phyloP scores from a whole-genome alignment of 192 early-diverging fungal species.

The Entomortierella chlamydospora region DNA sequence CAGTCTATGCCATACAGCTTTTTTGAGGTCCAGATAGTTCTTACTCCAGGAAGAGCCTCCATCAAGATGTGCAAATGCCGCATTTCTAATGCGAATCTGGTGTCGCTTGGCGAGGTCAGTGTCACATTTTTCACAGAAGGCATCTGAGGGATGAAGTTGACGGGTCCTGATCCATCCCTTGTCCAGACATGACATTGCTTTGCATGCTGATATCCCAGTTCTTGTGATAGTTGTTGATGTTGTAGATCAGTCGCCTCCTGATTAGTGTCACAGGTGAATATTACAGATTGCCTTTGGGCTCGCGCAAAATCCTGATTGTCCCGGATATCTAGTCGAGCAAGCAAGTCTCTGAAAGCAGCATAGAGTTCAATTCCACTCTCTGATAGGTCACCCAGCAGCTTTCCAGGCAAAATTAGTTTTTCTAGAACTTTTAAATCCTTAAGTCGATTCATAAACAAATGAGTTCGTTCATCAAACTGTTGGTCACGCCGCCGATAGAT shows the following conservation, averaged over 20 bases:
- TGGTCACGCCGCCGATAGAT: conserved; percentile 12
- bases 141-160: conserved; percentile 20
- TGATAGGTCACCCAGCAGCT: conserved; percentile 25
- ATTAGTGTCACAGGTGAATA: neutral
- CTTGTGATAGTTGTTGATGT: neutral
- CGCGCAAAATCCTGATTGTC: neutral
- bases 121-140: conserved; percentile 18
- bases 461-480: conserved; percentile 15
- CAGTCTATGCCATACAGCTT: conserved; percentile 14
- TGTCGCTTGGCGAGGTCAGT: neutral
- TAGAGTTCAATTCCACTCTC: conserved; percentile 17
- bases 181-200: conserved; percentile 1
- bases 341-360: conserved; percentile 6
- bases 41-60: conserved; percentile 16
- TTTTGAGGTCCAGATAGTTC: conserved; percentile 8
- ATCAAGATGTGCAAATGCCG: conserved; percentile 29
- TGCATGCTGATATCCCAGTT: too few species aligned
- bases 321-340: conserved; percentile 16
- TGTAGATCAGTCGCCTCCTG: neutral
- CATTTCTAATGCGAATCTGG: conserved; percentile 11
- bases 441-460: conserved; percentile 26
- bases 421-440: conserved; percentile 18
- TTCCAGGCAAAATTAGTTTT: conserved; percentile 10
- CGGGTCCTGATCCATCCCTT: neutral
- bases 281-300: neutral